Base-by-base conservation (phyloP, 106 monocot genomes). In the Narthecium ossifragum region DNA sequence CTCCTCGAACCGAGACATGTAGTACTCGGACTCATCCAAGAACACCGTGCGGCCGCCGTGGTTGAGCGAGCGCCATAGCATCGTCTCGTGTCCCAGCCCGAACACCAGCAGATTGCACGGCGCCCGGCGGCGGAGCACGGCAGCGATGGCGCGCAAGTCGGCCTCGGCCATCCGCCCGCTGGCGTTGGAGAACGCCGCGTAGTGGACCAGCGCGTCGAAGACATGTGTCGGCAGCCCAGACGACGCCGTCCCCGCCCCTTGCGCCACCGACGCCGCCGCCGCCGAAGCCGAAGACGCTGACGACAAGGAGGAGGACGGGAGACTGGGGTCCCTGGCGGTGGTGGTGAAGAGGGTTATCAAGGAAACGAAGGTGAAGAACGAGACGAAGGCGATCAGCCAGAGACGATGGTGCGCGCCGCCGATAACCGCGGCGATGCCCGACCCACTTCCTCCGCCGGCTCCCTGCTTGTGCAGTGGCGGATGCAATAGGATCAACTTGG, bases 31-130 rank as follows among this genome's bases (percentile, higher is more conserved):
- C 67, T 94, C 89, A 50, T 89, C 93, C n/a, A 94, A 53, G 69
- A 94, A 83, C 33, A 94, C 93, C 30, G 93, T 94, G 26, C 89
- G 81, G 17, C 93, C 89, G 56, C 85, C 82, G 70, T 67, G 77
- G 78, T 94, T 94, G 58, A 94, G 74, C 0, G 93, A 52, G 32
- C 71, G 70, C 82, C 85, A 94, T 9, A 94, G 83, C 8, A 80
- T 88, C 24, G 80, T 80, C 63, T 94, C 89, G 25, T 70, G 72
- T 20, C 83, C 85, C 26, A 94, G 69, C 24, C 93, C 93, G 71
- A 94, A 89, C 21, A 94, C 75, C 28, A 94, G 71, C 46, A 94
- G 67, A 60, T 85, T 86, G 78, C 89, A 89, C 1, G 93, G 89
- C 24, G 71, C 60, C 0, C 79, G 73, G 29, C 78, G 72, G 43